A percentile compares a stretch with the other conserved stretches of the same genome.
phyloP scores from a whole-genome alignment of 257 asterid genomes.

The Thymus quinquecostatus region DNA sequence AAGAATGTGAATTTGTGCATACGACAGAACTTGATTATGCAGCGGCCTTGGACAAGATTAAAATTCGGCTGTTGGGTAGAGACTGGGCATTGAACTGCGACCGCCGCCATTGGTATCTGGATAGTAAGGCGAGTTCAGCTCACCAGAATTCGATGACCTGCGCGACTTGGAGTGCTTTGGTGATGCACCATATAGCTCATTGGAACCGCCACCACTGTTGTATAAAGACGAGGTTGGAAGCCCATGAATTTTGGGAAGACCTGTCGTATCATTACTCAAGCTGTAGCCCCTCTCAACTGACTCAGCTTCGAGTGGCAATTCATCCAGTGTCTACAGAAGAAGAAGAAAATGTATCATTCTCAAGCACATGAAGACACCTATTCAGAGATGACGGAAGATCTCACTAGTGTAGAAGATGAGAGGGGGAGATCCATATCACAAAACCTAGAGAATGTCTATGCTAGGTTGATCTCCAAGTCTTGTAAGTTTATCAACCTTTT shows the following conservation, averaged over 20 bases:
- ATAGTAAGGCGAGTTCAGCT: slow-evolving; percentile 62
- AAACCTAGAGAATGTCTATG: background rate
- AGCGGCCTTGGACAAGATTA: slow-evolving; percentile 24
- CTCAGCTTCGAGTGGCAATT: slow-evolving; percentile 91
- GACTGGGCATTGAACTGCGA: slow-evolving; percentile 42
- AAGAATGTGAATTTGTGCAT: slow-evolving; percentile 43
- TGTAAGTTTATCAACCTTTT: too few relatives aligned
- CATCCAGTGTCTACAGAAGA: slow-evolving; percentile 71
- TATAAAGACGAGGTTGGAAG: slow-evolving; percentile 82
- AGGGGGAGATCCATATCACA: background rate
- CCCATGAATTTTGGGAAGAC: slow-evolving; percentile 91
- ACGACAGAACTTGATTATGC: slow-evolving; percentile 12
- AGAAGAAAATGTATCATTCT: background rate
- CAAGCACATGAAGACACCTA: background rate
- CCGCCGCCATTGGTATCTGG: slow-evolving; percentile 73
- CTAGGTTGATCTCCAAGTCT: too few relatives aligned
- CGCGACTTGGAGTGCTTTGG: slow-evolving; percentile 63
- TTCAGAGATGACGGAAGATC: background rate
- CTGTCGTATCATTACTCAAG: slow-evolving; percentile 70
- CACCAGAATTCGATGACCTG: slow-evolving; percentile 86
- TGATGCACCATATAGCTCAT: slow-evolving; percentile 59
- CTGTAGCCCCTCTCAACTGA: slow-evolving; percentile 88
- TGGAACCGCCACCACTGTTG: slow-evolving; percentile 50
- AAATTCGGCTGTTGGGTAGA: slow-evolving; percentile 56
- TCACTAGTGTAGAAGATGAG: background rate